These are phyloP conservation scores for Thalassiosira profunda DNA, from an alignment of 108 stramenopile genomes.

Conservation along the genomic window DNA sequence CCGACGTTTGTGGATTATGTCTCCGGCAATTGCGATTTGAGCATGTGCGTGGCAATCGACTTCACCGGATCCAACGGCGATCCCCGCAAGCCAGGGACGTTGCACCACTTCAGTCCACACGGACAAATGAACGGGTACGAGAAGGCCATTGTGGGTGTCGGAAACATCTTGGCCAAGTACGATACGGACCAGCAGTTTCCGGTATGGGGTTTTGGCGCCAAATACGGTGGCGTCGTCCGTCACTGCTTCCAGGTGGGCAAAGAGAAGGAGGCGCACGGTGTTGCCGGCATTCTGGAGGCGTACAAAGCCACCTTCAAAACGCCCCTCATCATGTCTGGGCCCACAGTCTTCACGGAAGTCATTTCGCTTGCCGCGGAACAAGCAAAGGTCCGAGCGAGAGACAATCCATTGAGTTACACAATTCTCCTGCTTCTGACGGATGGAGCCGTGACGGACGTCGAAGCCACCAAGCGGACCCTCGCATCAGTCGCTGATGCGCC, in stretches of 20 bases:
- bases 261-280: slow-evolving; percentile 57
- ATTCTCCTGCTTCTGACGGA: slow-evolving; percentile 94
- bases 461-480: slow-evolving; percentile 77
- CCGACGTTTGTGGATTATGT: slow-evolving; percentile 80
- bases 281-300: slow-evolving; percentile 78
- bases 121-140: slow-evolving; percentile 78
- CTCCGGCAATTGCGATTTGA: slow-evolving; percentile 75
- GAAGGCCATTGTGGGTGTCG: slow-evolving; percentile 72
- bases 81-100: slow-evolving; percentile 75
- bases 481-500: slow-evolving; percentile 74
- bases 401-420: slow-evolving; percentile 74
- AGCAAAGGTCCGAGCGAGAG: slow-evolving; percentile 57
- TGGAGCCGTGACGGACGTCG: slow-evolving; percentile 87
- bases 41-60: slow-evolving; percentile 87
- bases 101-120: slow-evolving; percentile 73
- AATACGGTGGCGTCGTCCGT: slow-evolving; percentile 75
- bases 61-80: slow-evolving; percentile 95
- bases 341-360: slow-evolving; percentile 88
- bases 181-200: slow-evolving; percentile 87
- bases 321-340: slow-evolving; percentile 77
- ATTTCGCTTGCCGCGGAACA: slow-evolving; percentile 75
- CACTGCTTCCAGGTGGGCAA: slow-evolving; percentile 82
- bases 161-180: slow-evolving; percentile 71
- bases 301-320: slow-evolving; percentile 65
- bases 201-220: slow-evolving; percentile 93